Conservation (phyloP, 179 eudicot genomes). For the Heliamphora pulchella region DNA sequence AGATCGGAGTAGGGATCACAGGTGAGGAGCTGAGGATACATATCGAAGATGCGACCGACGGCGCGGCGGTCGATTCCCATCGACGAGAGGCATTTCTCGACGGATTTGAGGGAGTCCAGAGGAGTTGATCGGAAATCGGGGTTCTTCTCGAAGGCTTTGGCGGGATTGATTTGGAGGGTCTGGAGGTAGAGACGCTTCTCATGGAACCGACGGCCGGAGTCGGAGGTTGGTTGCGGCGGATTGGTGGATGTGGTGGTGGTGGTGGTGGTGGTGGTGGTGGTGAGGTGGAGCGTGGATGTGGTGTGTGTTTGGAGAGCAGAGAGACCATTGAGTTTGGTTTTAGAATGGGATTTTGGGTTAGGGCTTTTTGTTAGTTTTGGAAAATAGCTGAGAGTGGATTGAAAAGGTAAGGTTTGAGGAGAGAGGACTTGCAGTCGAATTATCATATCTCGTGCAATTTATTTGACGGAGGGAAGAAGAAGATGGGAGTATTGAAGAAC, state of each 20-base stretch:
- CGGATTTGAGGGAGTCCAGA: constrained; percentile 41
- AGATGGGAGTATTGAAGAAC: background rate
- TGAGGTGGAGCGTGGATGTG: background rate
- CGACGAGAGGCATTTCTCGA: constrained; percentile 47
- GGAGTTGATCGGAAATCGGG: constrained; percentile 63
- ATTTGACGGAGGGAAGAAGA: background rate
- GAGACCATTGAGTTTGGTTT: constrained; percentile 11
- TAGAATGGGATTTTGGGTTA: constrained; percentile 16
- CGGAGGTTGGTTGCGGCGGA: constrained; percentile 17
- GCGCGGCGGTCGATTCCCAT: constrained; percentile 51
- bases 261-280: constrained; percentile 18
- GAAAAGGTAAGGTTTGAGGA: constrained; percentile 9
- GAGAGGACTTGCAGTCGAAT: constrained; percentile 12
- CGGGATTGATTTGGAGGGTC: constrained; percentile 51
- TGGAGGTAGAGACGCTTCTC: constrained; percentile 59
- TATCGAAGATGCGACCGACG: constrained; percentile 68
- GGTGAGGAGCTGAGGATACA: constrained; percentile 66
- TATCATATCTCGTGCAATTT: constrained; percentile 21
- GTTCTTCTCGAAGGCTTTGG: constrained; percentile 59
- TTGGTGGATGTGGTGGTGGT: background rate
- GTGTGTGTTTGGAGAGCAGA: constrained; percentile 7
- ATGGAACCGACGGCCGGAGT: constrained; percentile 59
- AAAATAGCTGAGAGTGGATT: constrained; percentile 15
- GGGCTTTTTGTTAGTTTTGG: constrained; percentile 13
- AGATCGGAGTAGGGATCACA: constrained; percentile 51